phyloP scores from a whole-genome alignment of 1,284 basidiomycete genomes.

The Inonotus obliquus region DNA sequence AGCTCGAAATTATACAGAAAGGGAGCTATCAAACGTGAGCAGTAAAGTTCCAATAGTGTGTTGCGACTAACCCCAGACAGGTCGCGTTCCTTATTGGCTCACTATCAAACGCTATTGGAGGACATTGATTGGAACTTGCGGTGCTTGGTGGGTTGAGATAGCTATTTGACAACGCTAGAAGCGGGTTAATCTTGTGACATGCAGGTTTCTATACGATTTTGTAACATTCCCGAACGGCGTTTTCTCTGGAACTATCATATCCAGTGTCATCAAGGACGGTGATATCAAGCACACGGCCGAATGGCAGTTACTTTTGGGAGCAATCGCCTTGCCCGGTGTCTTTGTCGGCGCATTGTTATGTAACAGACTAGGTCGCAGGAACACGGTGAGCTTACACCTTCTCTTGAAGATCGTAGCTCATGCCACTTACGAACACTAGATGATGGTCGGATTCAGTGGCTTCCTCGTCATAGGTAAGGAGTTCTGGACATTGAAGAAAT shows the following conservation, averaged over 20 bases:
- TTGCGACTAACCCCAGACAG: constrained; percentile 28
- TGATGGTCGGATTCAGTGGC: constrained; percentile 73
- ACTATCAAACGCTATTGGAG: constrained; percentile 68
- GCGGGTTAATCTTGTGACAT: neutral
- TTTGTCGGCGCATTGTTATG: constrained; percentile 59
- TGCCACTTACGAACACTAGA: constrained; percentile 32
- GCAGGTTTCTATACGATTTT: constrained; percentile 73
- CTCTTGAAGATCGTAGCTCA: neutral
- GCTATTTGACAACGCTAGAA: neutral
- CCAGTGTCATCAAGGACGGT: constrained; percentile 50
- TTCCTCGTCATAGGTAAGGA: constrained; percentile 63
- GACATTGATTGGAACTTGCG: constrained; percentile 62
- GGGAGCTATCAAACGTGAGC: constrained; percentile 58
- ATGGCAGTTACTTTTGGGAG: constrained; percentile 66
- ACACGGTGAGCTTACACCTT: constrained; percentile 42
- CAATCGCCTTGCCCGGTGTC: constrained; percentile 64
- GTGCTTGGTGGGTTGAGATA: constrained; percentile 49
- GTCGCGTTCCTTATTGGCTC: constrained; percentile 57
- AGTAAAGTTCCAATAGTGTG: neutral
- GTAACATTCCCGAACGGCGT: constrained; percentile 74
- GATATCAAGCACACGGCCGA: constrained; percentile 58
- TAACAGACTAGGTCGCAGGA: constrained; percentile 58
- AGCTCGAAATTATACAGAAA: constrained; percentile 62
- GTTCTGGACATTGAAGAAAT: neutral
- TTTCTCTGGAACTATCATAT: constrained; percentile 61